These are phyloP conservation scores for Lactarius indigo DNA, from an alignment of 768 basidiomycete genomes.

Conservation along the genomic window DNA sequence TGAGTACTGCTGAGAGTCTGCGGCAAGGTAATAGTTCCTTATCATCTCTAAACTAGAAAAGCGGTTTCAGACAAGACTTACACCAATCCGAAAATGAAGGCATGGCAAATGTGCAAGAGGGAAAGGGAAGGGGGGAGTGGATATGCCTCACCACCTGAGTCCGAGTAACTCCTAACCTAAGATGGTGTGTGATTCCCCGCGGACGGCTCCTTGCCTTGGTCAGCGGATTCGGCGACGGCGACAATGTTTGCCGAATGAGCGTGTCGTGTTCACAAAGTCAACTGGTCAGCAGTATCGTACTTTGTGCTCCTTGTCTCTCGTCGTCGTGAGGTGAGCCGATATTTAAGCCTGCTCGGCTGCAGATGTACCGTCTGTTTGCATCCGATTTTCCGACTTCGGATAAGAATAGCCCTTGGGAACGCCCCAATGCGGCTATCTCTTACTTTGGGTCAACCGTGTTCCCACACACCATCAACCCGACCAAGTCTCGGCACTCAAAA, in stretches of 20 bases:
- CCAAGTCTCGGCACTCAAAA: neutral
- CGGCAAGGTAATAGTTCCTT: conserved; percentile 6
- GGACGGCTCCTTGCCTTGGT: neutral
- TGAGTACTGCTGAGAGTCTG: conserved; percentile 50
- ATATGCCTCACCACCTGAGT: conserved; percentile 4
- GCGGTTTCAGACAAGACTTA: conserved; percentile 29
- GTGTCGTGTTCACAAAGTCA: neutral
- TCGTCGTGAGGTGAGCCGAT: too few relatives aligned
- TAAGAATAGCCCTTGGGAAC: neutral
- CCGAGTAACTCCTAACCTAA: neutral
- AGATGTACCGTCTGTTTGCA: neutral
- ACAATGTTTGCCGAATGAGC: neutral
- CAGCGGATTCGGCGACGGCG: neutral
- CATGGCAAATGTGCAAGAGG: conserved; percentile 22
- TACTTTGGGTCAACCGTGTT: neutral
- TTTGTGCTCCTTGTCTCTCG: too few relatives aligned
- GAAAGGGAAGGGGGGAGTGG: conserved; percentile 10
- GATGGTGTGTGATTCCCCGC: too few relatives aligned
- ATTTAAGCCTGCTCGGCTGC: neutral
- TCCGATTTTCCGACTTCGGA: neutral
- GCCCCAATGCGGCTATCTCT: neutral
- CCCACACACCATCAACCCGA: neutral
- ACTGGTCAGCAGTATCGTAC: too few relatives aligned
- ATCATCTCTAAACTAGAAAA: conserved; percentile 23
- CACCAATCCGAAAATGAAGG: conserved; percentile 37